Percentiles rank a stretch among this genome's conserved stretches.
phyloP scores from a whole-genome alignment of 306 rosid species.

The Ormosia semicastrata region DNA sequence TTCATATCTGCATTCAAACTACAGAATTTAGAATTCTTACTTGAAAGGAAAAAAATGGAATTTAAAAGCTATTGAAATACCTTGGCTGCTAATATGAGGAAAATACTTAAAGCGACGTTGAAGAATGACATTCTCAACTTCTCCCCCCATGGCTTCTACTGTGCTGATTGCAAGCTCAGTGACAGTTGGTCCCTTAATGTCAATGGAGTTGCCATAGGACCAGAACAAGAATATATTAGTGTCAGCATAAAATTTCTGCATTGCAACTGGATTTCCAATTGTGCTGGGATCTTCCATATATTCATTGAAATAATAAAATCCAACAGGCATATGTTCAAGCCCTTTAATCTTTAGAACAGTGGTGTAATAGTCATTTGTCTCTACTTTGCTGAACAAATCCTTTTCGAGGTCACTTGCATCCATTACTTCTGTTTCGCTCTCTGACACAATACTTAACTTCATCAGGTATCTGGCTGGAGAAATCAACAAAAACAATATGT shows the following conservation, averaged over 20 bases:
- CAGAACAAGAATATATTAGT: conserved; percentile 74
- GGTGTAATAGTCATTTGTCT: conserved; percentile 89
- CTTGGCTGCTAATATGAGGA: conserved; percentile 82
- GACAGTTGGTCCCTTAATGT: conserved; percentile 64
- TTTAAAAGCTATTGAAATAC: conserved; percentile 33
- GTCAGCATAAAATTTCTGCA: conserved; percentile 79
- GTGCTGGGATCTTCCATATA: conserved; percentile 79
- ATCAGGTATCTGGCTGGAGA: not conserved
- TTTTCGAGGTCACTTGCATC: conserved; percentile 74
- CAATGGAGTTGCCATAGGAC: conserved; percentile 84
- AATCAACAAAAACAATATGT: not conserved
- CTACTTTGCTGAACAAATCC: conserved; percentile 79
- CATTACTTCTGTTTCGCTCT: conserved; percentile 56
- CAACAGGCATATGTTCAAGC: conserved; percentile 65
- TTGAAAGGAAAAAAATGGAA: conserved; percentile 3
- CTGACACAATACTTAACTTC: conserved; percentile 40
- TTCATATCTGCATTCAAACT: conserved; percentile 64
- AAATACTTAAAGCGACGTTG: conserved; percentile 87
- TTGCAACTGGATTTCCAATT: conserved; percentile 88
- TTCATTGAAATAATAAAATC: conserved; percentile 76
- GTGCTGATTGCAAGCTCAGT: conserved; percentile 63
- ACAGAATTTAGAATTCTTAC: conserved; percentile 23
- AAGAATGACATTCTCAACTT: conserved; percentile 68
- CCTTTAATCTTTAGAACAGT: conserved; percentile 80
- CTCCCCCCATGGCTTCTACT: conserved; percentile 61